A percentile compares a stretch with the other conserved stretches of the same genome.
Evolutionary conservation across 2,329 filamentous ascomycete genomes (phyloP).

Genomic region (Verticillium alfalfae): DNA sequence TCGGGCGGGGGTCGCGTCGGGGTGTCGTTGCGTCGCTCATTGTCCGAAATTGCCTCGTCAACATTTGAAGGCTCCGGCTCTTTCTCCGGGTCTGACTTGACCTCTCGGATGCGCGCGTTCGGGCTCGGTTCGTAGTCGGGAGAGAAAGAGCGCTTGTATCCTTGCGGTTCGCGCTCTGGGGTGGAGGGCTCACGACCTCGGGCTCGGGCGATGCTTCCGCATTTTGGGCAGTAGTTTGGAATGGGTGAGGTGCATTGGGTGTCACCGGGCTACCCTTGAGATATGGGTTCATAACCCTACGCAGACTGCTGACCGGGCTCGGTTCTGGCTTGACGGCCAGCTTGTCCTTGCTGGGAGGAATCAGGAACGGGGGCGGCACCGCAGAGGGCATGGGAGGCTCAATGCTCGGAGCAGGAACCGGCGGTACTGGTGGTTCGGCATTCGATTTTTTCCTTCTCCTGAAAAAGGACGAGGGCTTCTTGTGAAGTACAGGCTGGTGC

Average conservation of each 20-base stretch:
- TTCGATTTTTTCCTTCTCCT: slow-evolving; percentile 87
- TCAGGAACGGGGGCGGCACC: slow-evolving; percentile 23
- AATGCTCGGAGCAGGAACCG: slow-evolving; percentile 32
- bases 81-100: slow-evolving; percentile 32
- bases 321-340: slow-evolving; percentile 30
- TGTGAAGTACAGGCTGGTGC: slow-evolving; percentile 57
- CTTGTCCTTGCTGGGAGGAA: slow-evolving; percentile 22
- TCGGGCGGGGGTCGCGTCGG: slow-evolving; percentile 27
- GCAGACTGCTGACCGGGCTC: slow-evolving; percentile 73
- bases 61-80: slow-evolving; percentile 5
- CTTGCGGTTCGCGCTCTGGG: slow-evolving; percentile 17
- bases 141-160: slow-evolving; percentile 59
- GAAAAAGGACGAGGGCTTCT: slow-evolving; percentile 94
- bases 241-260: slow-evolving; percentile 5
- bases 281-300: slow-evolving; percentile 84
- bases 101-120: slow-evolving; percentile 65
- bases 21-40: slow-evolving; percentile 19
- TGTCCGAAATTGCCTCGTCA: slow-evolving; percentile 1
- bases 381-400: slow-evolving; percentile 28
- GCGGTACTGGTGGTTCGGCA: slow-evolving; percentile 61
- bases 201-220: slow-evolving; percentile 4
- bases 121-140: slow-evolving; percentile 69
- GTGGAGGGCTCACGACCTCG: not conserved
- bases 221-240: slow-evolving; percentile 3
- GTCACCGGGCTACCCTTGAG: slow-evolving; percentile 35